These are phyloP conservation scores for barrel medic (Medicago truncatula) DNA, from an alignment of 306 rosid species.

Conservation along the genomic window MtrunA17r5.0-ANR NC_053042.1:9716001-9716500, in stretches of 20 bases:
- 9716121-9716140: conserved; percentile 14
- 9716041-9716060: conserved; percentile 39
- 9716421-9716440: no score
- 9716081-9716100: neutral
- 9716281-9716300: neutral
- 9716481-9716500: no score
- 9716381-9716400: neutral
- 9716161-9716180: conserved; percentile 22
- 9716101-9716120: neutral
- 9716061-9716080: conserved; percentile 1
- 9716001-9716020: neutral
- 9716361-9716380: neutral
- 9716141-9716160: conserved; percentile 12
- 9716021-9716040: conserved; percentile 16
- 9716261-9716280: neutral
- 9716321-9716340: neutral
- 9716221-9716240: conserved; percentile 3
- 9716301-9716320: conserved; percentile 5
- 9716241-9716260: neutral
- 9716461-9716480: no score
- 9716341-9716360: neutral
- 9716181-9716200: conserved; percentile 26
- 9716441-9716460: no score
- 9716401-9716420: neutral
- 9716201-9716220: conserved; percentile 16